These are phyloP conservation scores for Cystobasidium onofrii DNA, from an alignment of 768 basidiomycete species.

Conservation along the genomic window DNA sequence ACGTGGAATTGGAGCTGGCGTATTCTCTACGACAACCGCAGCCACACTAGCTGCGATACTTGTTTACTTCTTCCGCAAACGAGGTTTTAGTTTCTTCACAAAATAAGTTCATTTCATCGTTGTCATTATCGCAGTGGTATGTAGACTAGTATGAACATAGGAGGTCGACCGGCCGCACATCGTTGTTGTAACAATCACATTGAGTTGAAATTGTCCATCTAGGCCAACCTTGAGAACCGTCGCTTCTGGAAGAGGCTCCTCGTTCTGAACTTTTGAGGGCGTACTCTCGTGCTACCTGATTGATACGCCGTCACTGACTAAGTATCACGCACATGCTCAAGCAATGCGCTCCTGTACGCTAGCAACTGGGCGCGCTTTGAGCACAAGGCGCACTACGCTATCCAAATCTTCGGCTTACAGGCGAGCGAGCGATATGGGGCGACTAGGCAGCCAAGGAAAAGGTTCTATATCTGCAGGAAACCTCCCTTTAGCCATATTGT, in stretches of 20 bases:
- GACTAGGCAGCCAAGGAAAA: background rate
- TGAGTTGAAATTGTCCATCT: too few species aligned
- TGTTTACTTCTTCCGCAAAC: constrained; percentile 17
- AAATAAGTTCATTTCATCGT: background rate
- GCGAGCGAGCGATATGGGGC: background rate
- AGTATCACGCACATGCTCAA: too few species aligned
- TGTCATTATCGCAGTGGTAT: background rate
- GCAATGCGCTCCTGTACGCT: too few species aligned
- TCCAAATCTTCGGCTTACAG: background rate
- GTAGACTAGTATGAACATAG: background rate
- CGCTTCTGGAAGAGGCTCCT: too few species aligned
- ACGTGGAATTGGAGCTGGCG: constrained; percentile 10
- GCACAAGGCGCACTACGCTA: too few species aligned
- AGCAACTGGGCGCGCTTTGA: too few species aligned
- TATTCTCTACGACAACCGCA: constrained; percentile 28
- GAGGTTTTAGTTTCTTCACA: background rate
- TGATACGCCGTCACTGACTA: too few species aligned
- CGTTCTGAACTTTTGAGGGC: too few species aligned
- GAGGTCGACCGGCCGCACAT: background rate
- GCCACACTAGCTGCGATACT: constrained; percentile 25
- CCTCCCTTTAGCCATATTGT: constrained; percentile 12
- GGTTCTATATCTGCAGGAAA: background rate
- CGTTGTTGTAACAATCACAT: background rate
- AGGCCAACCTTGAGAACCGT: too few species aligned
- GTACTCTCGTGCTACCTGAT: too few species aligned